phyloP scores from a whole-genome alignment of 331 rosid species.

The Acacia pycnantha region DNA sequence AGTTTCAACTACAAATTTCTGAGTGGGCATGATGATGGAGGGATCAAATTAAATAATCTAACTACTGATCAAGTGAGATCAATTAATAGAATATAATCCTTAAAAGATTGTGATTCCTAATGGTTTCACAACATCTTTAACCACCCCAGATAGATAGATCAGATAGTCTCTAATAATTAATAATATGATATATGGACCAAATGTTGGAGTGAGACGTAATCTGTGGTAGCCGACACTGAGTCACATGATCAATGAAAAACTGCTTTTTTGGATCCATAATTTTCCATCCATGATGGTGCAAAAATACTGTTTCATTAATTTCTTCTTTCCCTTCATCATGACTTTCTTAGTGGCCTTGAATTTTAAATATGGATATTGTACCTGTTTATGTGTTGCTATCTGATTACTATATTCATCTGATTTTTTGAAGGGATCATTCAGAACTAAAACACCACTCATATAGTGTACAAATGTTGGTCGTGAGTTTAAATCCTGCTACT shows the following conservation, averaged over 20 bases:
- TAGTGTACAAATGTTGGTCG: no score
- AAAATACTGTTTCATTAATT: not conserved
- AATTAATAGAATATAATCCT: not conserved
- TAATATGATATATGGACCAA: not conserved
- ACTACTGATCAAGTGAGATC: not conserved
- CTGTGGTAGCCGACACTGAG: conserved; percentile 9
- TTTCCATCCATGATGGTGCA: not conserved
- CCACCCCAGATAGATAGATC: not conserved
- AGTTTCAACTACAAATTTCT: not conserved
- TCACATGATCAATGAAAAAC: conserved; percentile 8
- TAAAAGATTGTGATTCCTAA: conserved; percentile 3
- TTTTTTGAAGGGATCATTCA: not conserved
- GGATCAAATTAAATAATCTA: not conserved
- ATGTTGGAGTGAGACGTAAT: not conserved
- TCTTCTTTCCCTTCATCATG: conserved; percentile 1
- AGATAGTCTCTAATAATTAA: not conserved
- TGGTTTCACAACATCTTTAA: conserved; percentile 7
- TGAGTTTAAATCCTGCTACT: no score
- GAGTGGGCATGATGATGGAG: not conserved
- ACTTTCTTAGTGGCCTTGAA: conserved; percentile 20
- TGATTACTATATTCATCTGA: not conserved
- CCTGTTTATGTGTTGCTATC: not conserved
- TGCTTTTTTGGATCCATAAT: not conserved
- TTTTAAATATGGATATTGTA: not conserved
- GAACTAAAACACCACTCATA: no score